Base-by-base conservation (phyloP, 176 grass and related monocot species). In the Carex cristatella region DNA sequence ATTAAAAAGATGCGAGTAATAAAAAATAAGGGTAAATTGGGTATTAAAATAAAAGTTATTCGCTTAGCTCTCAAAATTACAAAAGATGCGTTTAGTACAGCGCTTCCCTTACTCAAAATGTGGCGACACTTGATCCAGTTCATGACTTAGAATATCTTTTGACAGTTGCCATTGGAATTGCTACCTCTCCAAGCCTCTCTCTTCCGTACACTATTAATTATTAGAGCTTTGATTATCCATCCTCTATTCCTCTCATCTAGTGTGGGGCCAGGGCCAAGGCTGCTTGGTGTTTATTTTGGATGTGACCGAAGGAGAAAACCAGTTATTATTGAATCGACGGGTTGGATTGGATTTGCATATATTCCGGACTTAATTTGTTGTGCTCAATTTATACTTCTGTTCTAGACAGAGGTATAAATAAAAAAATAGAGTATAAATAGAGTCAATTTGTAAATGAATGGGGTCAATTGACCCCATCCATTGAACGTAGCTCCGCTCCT, bases 101-200 rank as follows among this genome's bases (percentile, higher is more conserved):
- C 23, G 23, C 23, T 23, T 23, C 23, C 23, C 23, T 69, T 69
- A 69, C 66, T 15, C 35, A 40, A 69, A 82, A 46, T 66, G 60
- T 42, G 18, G 80, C 13, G 59, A 82, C 80, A 40, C 80, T 46
- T 82, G 38, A 82, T 61, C 35, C 61, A 65, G 7, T 7, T 65
- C 38, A 63, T 40, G 16, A 48, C 35, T 23, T 42, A n/a, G n/a
- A 67, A 82, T 10, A 82, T 65, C 60, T 82, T 82, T 61, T 23
- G 38, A 4, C 80, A 67, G 59, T 82, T 82, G 60, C 61, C 72
- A 76, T 76, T 76, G n/a, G 72, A 51, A 23, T 23, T 23, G 23
- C 23, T 23, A 23, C 23, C 23, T 46, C 72, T 51, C 49, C 27
- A 60, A 60, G 11, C 4, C 30, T 16, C 11, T 37, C 4, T 37